Evolutionary conservation across 331 rosid species (phyloP).

Genomic region (Phaseolus coccineus): DNA sequence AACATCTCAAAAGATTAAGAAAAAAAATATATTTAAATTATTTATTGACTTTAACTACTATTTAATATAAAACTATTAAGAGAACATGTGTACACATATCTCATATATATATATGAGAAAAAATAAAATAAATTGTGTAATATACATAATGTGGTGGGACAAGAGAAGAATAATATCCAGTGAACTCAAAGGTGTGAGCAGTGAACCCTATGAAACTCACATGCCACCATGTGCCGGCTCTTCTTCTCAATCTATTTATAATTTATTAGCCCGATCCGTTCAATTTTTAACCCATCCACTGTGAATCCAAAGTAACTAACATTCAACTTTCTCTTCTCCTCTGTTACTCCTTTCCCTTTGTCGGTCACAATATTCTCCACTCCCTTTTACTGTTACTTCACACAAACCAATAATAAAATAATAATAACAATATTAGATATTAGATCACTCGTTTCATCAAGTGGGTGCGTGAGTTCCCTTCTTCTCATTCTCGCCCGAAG

Average conservation of each 20-base stretch:
- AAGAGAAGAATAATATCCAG: no score
- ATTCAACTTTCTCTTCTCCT: background rate
- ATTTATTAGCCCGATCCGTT: background rate
- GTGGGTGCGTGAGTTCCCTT: background rate
- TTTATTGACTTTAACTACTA: no score
- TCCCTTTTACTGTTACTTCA: conserved; percentile 31
- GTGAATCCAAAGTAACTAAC: background rate
- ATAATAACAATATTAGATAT: background rate
- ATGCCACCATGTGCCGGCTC: conserved; percentile 35
- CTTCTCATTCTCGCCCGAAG: conserved; percentile 16
- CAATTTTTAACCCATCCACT: background rate
- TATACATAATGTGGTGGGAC: no score
- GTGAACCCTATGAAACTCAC: background rate
- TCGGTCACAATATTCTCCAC: conserved; percentile 36
- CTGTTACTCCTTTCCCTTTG: background rate
- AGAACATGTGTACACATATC: no score
- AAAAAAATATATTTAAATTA: no score
- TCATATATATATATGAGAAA: no score
- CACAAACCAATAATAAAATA: background rate
- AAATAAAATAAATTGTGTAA: no score
- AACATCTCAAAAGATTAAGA: no score
- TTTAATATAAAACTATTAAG: no score
- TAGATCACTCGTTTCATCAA: background rate
- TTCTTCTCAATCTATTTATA: background rate
- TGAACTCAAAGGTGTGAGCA: background rate